These are phyloP conservation scores for Mortierella polycephala DNA, from an alignment of 371 early-diverging fungal species.

Conservation along the genomic window DNA sequence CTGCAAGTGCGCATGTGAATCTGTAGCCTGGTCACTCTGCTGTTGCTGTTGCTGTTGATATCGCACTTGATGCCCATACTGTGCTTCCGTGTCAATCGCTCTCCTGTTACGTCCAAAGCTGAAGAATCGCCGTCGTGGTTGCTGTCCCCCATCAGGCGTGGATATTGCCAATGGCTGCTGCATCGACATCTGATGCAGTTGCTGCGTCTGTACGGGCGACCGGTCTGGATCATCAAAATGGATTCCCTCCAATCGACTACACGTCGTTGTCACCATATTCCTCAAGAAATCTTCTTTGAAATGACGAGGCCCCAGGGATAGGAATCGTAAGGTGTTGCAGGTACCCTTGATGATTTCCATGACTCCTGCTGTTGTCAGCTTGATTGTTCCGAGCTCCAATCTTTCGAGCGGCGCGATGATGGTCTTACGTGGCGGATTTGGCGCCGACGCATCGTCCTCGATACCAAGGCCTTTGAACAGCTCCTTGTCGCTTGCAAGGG, in stretches of 20 bases:
- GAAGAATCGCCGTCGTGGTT: constrained; percentile 10
- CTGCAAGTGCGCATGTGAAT: not conserved
- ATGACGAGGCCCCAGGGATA: constrained; percentile 30
- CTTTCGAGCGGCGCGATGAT: constrained; percentile 40
- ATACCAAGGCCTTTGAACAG: constrained; percentile 34
- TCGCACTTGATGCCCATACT: not conserved
- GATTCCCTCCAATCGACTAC: constrained; percentile 17
- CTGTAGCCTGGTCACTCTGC: not conserved
- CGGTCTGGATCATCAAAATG: constrained; percentile 21
- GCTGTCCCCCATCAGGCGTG: not conserved
- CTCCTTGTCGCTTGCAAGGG: constrained; percentile 35
- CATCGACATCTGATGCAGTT: not conserved
- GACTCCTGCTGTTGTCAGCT: constrained; percentile 25
- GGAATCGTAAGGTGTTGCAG: constrained; percentile 13
- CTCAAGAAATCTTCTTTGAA: constrained; percentile 31
- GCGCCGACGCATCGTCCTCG: constrained; percentile 3
- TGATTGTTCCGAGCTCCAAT: constrained; percentile 30
- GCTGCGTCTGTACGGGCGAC: constrained; percentile 9
- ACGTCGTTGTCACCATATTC: constrained; percentile 10
- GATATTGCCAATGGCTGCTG: not conserved
- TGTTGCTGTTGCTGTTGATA: not conserved
- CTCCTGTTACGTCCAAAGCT: constrained; percentile 4
- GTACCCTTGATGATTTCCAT: constrained; percentile 27
- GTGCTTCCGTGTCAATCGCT: not conserved
- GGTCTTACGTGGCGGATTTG: not conserved